These are phyloP conservation scores for Acrocalymma vagum DNA, from an alignment of 2,329 filamentous ascomycete genomes.

Conservation along the genomic window DNA sequence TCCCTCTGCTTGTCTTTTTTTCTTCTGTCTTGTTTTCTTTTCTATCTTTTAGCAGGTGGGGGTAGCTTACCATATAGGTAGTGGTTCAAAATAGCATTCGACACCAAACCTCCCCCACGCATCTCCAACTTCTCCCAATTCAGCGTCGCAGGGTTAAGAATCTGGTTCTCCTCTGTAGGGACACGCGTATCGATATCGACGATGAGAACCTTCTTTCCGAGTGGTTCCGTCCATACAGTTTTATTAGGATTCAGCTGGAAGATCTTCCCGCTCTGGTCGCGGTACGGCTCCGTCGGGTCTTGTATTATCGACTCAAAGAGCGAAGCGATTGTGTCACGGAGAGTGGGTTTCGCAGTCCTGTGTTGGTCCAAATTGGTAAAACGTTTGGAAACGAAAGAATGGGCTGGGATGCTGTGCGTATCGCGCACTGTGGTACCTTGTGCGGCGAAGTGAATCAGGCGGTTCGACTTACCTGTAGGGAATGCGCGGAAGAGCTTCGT, in stretches of 20 bases:
- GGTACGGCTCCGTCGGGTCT: constrained; percentile 19
- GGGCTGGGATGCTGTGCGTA: too few relatives aligned
- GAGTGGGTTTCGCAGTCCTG: constrained; percentile 11
- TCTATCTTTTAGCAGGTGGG: too few relatives aligned
- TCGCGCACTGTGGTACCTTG: too few relatives aligned
- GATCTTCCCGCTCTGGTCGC: constrained; percentile 20
- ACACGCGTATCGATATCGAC: constrained; percentile 42
- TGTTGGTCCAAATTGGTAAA: constrained; percentile 1
- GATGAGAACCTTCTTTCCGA: constrained; percentile 36
- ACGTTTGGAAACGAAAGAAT: too few relatives aligned
- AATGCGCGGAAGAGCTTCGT: constrained; percentile 8
- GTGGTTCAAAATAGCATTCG: constrained; percentile 51
- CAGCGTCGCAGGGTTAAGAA: constrained; percentile 28
- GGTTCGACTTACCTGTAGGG: constrained; percentile 21
- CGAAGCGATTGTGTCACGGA: constrained; percentile 21
- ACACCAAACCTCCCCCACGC: constrained; percentile 38
- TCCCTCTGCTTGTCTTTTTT: too few relatives aligned
- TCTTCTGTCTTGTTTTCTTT: too few relatives aligned
- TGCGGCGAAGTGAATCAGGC: too few relatives aligned
- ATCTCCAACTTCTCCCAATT: constrained; percentile 30
- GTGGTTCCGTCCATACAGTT: constrained; percentile 27
- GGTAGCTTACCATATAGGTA: constrained; percentile 50
- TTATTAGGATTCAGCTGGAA: too few relatives aligned
- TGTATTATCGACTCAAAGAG: constrained; percentile 25
- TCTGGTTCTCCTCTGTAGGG: constrained; percentile 25